Base-by-base conservation (phyloP, 2,329 filamentous ascomycete species). In the Colletotrichum destructivum region DNA sequence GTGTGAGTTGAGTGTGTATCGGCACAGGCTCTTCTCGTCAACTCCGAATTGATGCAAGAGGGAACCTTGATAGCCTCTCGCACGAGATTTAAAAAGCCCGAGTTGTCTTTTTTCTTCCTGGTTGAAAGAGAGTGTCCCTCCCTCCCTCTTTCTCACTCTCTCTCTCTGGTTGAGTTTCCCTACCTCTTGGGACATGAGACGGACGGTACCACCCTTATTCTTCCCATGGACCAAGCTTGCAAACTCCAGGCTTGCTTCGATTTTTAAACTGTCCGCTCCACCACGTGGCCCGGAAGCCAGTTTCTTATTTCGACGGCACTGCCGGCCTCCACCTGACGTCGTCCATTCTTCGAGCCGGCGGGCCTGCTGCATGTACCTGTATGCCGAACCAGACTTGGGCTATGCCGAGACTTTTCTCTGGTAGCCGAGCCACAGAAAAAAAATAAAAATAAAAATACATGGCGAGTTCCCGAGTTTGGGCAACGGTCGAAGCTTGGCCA, bases 11-110 rank as follows among this genome's bases (percentile, higher is more conserved):
- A 7, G 40, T 59, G 47, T 51, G 11, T 21, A 26, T n/a, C 56
- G 16, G 42, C n/a, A 16, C 16, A 16, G 4, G 38, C n/a, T 2
- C 12, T 26, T 4, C 0, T 12, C 35, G 23, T 18, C n/a, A 15
- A 21, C 42, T 40, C 23, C 15, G 7, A 16, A 38, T 15, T 16
- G 46, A 16, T 51, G 46, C 60, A 38, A 40, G 35, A 62, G 46
- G 23, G 46, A 54, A 66, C 64, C 56, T 42, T 54, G 64, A 66
- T 66, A 55, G 35, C 15, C 55, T 23, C n/a, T 9, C 6, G 12
- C 21, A 31, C 16, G 46, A 21, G 4, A 35, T 54, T 31, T 18
- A 44, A 61, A 8, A 15, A 21, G 21, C 21, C 15, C 18, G 8
- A 0, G 15, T 38, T n/a, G 31, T 56, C 16, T 56, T 9, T 6